Conservation (phyloP, 495 filamentous ascomycete species). For the Penicillium nucicola region DNA sequence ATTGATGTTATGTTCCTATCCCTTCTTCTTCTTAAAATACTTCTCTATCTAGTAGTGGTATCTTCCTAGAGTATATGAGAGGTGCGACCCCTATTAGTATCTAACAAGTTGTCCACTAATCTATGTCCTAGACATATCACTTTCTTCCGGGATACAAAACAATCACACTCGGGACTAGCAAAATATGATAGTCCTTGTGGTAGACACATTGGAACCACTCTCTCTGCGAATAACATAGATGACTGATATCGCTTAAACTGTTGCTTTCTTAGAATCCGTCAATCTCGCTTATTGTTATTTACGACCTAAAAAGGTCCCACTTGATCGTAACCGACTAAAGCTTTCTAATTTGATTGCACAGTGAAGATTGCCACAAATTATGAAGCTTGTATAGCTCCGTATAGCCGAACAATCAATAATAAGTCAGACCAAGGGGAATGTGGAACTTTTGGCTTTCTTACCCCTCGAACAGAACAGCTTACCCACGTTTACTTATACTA, state of each 20-base stretch:
- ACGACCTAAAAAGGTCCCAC: constrained; percentile 28
- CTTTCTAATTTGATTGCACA: constrained; percentile 25
- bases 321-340: constrained; percentile 26
- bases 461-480: constrained; percentile 36
- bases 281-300: constrained; percentile 34
- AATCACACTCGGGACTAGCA: constrained; percentile 11
- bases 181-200: constrained; percentile 21
- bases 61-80: constrained; percentile 41
- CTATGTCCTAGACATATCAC: background rate
- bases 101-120: constrained; percentile 2
- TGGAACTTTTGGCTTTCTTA: constrained; percentile 25
- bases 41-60: no score
- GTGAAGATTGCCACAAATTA: constrained; percentile 20
- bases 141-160: constrained; percentile 5
- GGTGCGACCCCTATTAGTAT: constrained; percentile 12
- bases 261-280: constrained; percentile 38
- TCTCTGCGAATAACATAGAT: constrained; percentile 32
- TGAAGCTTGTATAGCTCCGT: constrained; percentile 24
- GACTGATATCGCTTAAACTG: constrained; percentile 34
- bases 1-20: no score
- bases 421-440: constrained; percentile 14
- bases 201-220: constrained; percentile 32
- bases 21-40: no score
- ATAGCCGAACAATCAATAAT: constrained; percentile 22
- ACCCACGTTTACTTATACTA: constrained; percentile 39